Evolutionary conservation across 2,329 filamentous ascomycete species (phyloP).

Genomic region (Fonsecaea multimorphosa): DNA sequence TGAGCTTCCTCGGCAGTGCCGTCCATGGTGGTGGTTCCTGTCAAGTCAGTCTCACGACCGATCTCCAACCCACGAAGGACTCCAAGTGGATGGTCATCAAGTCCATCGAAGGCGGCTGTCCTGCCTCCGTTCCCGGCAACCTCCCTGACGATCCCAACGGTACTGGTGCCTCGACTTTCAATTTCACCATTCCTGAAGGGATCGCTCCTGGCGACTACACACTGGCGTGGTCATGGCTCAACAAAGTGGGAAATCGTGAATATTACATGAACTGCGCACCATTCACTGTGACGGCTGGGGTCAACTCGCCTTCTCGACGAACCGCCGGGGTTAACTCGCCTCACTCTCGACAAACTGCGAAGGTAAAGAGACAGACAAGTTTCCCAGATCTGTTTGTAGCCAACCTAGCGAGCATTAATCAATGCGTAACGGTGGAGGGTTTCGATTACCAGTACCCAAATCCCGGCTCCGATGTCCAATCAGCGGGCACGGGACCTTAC

Average conservation of each 20-base stretch:
- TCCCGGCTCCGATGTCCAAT: conserved; percentile 65
- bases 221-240: conserved; percentile 94
- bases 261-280: conserved; percentile 98
- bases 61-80: conserved; percentile 68
- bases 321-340: no score
- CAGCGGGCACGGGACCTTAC: conserved; percentile 34
- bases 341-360: conserved; percentile 42
- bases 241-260: conserved; percentile 88
- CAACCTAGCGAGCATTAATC: conserved; percentile 63
- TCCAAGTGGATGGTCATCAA: conserved; percentile 88
- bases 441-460: conserved; percentile 71
- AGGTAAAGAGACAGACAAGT: conserved; percentile 44
- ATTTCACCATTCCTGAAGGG: conserved; percentile 73
- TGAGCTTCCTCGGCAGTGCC: conserved; percentile 73
- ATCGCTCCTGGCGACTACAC: conserved; percentile 78
- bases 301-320: no score
- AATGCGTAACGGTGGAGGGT: conserved; percentile 62
- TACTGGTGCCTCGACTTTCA: conserved; percentile 63
- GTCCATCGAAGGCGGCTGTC: conserved; percentile 85
- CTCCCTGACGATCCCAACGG: conserved; percentile 55
- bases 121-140: conserved; percentile 67
- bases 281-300: conserved; percentile 67
- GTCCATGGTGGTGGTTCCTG: conserved; percentile 92
- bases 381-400: conserved; percentile 79
- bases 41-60: conserved; percentile 84